Conservation (phyloP, 2,329 filamentous ascomycete genomes). For the Dactylellina leptospora region DNA sequence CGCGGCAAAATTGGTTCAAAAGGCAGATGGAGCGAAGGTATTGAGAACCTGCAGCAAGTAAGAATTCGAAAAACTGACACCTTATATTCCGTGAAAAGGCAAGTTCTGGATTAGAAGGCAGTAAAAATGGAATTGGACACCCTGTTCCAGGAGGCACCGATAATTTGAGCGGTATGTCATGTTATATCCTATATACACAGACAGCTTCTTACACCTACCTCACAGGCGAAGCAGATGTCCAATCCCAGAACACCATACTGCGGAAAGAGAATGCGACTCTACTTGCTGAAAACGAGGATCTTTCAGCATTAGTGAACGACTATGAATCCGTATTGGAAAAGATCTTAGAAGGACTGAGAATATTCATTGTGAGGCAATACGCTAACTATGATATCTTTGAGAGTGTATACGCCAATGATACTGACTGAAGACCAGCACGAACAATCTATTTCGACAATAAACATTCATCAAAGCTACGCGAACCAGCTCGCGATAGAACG, state of each 20-base stretch:
- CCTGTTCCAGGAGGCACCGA: no score
- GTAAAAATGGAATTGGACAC: no score
- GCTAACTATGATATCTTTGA: no score
- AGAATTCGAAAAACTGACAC: no score
- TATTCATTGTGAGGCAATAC: constrained; percentile 56
- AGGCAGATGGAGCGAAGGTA: constrained; percentile 57
- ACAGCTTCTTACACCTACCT: neutral
- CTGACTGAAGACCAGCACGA: constrained; percentile 52
- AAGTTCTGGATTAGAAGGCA: no score
- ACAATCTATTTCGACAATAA: constrained; percentile 57
- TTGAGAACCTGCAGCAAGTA: no score
- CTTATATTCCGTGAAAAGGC: no score
- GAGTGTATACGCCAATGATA: no score
- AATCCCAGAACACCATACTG: constrained; percentile 54
- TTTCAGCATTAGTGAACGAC: constrained; percentile 55
- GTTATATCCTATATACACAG: neutral
- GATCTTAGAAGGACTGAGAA: constrained; percentile 56
- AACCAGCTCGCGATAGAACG: constrained; percentile 56
- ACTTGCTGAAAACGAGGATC: constrained; percentile 56
- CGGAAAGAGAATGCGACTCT: constrained; percentile 56
- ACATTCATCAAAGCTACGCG: constrained; percentile 57
- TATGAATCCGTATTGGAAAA: constrained; percentile 57
- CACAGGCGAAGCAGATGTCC: constrained; percentile 16
- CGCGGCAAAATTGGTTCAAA: constrained; percentile 55
- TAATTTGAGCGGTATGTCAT: no score